phyloP scores from a whole-genome alignment of 768 basidiomycete genomes.

The Phylloporus rhodoxanthus region DNA sequence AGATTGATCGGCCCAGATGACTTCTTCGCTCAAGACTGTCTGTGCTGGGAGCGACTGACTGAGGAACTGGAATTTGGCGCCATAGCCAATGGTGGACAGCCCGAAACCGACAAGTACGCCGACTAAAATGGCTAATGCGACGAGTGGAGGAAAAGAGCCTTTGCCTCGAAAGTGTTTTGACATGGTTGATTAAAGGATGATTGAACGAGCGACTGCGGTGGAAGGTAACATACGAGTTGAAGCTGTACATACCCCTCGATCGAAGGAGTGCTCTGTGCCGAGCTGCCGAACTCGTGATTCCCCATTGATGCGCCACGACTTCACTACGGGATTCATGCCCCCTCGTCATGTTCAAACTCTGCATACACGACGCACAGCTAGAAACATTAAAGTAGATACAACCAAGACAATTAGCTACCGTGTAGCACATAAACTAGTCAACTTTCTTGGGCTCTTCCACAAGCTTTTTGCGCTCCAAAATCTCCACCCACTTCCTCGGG shows the following conservation, averaged over 20 bases:
- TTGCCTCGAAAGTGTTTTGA: background rate
- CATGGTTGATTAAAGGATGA: conserved; percentile 3
- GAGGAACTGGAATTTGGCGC: conserved; percentile 14
- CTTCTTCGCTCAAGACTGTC: conserved; percentile 8
- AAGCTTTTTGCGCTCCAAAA: conserved; percentile 45
- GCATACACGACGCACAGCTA: too few relatives aligned
- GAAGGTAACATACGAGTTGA: background rate
- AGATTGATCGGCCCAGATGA: conserved; percentile 11
- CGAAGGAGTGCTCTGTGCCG: too few relatives aligned
- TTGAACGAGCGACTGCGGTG: background rate
- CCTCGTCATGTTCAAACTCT: too few relatives aligned
- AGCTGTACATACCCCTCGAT: too few relatives aligned
- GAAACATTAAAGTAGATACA: too few relatives aligned
- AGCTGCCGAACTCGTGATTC: too few relatives aligned
- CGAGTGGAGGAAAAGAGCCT: conserved; percentile 7
- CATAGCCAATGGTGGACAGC: conserved; percentile 14
- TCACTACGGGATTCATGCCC: too few relatives aligned
- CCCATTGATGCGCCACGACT: too few relatives aligned
- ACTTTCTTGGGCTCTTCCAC: conserved; percentile 37
- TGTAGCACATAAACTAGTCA: conserved; percentile 22
- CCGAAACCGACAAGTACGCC: conserved; percentile 27
- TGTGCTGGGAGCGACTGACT: conserved; percentile 11
- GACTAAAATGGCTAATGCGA: conserved; percentile 19
- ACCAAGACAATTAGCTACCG: background rate
- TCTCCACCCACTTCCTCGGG: conserved; percentile 82